Evolutionary conservation across 2,329 filamentous ascomycete species (phyloP), one percentile per base, ranked within the genome.

Genomic region (Colletotrichum echinochloae): DNA sequence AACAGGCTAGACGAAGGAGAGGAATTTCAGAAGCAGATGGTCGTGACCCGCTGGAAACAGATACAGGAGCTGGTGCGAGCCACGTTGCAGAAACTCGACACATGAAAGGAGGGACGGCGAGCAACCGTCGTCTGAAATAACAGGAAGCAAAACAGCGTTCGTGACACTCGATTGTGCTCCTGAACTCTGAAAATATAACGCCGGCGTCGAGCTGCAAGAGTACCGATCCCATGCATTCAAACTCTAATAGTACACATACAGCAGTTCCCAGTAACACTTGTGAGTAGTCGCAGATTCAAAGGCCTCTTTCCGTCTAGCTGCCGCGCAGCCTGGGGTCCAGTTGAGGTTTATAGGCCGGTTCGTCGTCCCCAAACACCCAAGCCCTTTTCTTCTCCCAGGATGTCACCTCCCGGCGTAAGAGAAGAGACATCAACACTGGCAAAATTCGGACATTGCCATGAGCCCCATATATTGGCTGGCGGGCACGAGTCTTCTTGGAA

Each of bases 1-100:
- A 73, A 76, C 48, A 65, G 66, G 4, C n/a, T 81, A 73, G 61
- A 77, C 2, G 74, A 76, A 5, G 79, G 79, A 1, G 75, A 80
- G 54, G 72, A 73, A 35, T 74, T 74, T 12, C 84, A 85, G 72
- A 79, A 78, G 30, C 77, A 80, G 5, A 72, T 82, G n/a, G 72
- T 86, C 12, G 61, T 75, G 16, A 74, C 74, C 63, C 79, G 79
- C 61, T 87, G 85, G 85, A 73, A 73, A 67, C 85, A 87, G 74
- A 81, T 86, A 56, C 73, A 75, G 54, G 61, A 70, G 1, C 75
- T 86, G 69, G 75, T 84, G 14, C 76, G 78, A 61, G 75, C 74
- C 41, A 80, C 83, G 59, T 81, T 83, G 73, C 70, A 77, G 54
- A 78, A 74, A 72, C 65, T 67, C 48, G 16, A 35, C 5, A 30